These are phyloP conservation scores for Colletotrichum sp. DNA, from an alignment of 2,329 filamentous ascomycete genomes.

Conservation along the genomic window DNA sequence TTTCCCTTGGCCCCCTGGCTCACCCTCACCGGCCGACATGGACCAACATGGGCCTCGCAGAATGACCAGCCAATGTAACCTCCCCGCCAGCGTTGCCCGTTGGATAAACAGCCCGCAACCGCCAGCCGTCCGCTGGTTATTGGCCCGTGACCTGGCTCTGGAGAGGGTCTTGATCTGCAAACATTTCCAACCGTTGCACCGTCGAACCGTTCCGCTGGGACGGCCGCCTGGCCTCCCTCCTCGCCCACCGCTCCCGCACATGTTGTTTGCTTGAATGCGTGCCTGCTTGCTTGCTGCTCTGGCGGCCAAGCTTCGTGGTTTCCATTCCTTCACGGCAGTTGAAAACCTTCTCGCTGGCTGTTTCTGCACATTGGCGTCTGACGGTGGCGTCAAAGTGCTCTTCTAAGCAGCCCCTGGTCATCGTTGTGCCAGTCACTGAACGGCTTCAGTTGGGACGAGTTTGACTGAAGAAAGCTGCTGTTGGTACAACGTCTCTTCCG, in stretches of 20 bases:
- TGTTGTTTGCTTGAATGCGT: not conserved
- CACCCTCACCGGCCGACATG: not conserved
- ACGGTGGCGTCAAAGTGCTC: not conserved
- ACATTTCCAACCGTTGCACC: constrained; percentile 17
- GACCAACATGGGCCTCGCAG: constrained; percentile 8
- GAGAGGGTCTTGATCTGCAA: constrained; percentile 15
- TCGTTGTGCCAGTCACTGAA: not conserved
- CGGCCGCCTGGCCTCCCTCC: not conserved
- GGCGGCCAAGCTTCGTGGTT: not conserved
- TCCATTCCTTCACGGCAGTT: not conserved
- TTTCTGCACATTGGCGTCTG: not conserved
- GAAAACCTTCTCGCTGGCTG: not conserved
- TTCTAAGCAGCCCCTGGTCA: not conserved
- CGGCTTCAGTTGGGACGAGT: not conserved
- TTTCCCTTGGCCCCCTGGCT: not conserved
- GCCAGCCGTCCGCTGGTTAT: constrained; percentile 1
- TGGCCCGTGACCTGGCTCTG: not conserved
- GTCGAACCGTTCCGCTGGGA: constrained; percentile 20
- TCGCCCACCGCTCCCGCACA: not conserved
- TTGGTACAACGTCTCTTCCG: constrained; percentile 21
- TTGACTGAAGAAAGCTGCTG: constrained; percentile 8
- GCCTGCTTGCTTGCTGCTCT: not conserved
- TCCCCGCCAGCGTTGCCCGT: constrained; percentile 1
- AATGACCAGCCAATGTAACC: constrained; percentile 11
- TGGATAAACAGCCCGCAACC: constrained; percentile 5